phyloP scores from a whole-genome alignment of 768 basidiomycete genomes.

The Amanita molliuscula region DNA sequence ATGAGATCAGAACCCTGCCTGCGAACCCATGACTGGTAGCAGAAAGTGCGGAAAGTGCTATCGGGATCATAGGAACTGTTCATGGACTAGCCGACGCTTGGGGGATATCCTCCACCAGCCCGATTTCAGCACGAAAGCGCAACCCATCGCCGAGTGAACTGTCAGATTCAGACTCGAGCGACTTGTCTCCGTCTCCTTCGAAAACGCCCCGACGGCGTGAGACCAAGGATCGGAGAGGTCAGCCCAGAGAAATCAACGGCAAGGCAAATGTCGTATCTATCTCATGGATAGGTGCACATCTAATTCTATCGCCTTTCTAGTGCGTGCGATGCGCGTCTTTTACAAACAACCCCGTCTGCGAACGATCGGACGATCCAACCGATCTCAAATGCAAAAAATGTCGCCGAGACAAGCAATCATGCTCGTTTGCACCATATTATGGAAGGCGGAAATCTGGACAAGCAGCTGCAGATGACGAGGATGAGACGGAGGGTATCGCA shows the following conservation, averaged over 20 bases:
- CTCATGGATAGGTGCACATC: background rate
- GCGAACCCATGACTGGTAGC: background rate
- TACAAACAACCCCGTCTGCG: background rate
- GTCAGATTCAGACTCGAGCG: background rate
- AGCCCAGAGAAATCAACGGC: background rate
- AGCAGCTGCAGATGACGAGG: background rate
- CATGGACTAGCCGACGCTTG: background rate
- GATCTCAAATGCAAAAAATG: conserved; percentile 2
- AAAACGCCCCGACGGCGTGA: background rate
- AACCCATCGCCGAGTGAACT: background rate
- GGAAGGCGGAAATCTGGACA: background rate
- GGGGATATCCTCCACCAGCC: background rate
- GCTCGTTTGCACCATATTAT: conserved; percentile 1
- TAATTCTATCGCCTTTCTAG: background rate
- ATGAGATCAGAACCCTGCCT: background rate
- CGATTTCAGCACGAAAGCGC: background rate
- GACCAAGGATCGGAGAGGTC: background rate
- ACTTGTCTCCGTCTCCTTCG: background rate
- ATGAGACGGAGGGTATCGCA: background rate
- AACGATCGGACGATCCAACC: background rate
- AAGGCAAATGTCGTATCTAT: background rate
- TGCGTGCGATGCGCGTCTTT: conserved; percentile 2
- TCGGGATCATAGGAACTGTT: conserved; percentile 1
- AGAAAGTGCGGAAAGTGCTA: conserved; percentile 1
- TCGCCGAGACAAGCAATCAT: conserved; percentile 3